Evolutionary conservation across 2,329 filamentous ascomycete species (phyloP).

Genomic region (Sarocladium oryzae): DNA sequence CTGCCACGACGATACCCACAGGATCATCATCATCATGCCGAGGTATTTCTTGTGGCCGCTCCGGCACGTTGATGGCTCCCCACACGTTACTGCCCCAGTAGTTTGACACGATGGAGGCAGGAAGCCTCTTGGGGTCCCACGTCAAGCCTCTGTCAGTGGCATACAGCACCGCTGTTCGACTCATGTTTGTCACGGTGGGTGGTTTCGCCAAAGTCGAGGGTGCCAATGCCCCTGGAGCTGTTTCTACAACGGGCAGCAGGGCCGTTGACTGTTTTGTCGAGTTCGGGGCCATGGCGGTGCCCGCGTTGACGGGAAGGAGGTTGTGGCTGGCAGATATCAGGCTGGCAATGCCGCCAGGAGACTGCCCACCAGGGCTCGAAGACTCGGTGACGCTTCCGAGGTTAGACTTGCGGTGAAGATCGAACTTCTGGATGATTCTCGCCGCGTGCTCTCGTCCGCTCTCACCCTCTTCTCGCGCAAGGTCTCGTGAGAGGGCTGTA

Average conservation of each 20-base stretch:
- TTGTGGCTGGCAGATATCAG: slow-evolving; percentile 81
- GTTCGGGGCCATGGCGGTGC: slow-evolving; percentile 19
- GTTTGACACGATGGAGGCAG: slow-evolving; percentile 84
- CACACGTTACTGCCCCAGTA: slow-evolving; percentile 88
- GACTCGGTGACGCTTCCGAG: slow-evolving; percentile 41
- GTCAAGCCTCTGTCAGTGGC: slow-evolving; percentile 68
- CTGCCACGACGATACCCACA: slow-evolving; percentile 33
- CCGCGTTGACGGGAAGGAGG: slow-evolving; percentile 52
- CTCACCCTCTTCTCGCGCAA: slow-evolving; percentile 63
- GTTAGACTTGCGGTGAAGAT: slow-evolving; percentile 75
- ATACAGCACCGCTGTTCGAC: slow-evolving; percentile 75
- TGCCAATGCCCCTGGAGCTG: slow-evolving; percentile 59
- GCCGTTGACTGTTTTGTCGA: slow-evolving; percentile 21
- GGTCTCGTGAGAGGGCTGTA: slow-evolving; percentile 41
- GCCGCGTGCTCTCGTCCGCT: slow-evolving; percentile 74
- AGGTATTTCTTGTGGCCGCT: slow-evolving; percentile 24
- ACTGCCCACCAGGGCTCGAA: slow-evolving; percentile 26
- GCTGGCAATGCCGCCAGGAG: slow-evolving; percentile 64
- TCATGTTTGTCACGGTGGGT: slow-evolving; percentile 77
- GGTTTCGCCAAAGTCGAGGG: slow-evolving; percentile 78
- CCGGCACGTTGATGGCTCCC: slow-evolving; percentile 30
- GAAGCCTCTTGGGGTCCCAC: slow-evolving; percentile 64
- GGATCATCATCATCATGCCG: slow-evolving; percentile 31
- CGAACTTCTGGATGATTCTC: slow-evolving; percentile 87
- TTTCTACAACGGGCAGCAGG: slow-evolving; percentile 35